Evolutionary conservation across 2,329 filamentous ascomycete species (phyloP), one percentile per base, ranked within the genome.

Genomic region (Plenodomus tracheiphilus): DNA sequence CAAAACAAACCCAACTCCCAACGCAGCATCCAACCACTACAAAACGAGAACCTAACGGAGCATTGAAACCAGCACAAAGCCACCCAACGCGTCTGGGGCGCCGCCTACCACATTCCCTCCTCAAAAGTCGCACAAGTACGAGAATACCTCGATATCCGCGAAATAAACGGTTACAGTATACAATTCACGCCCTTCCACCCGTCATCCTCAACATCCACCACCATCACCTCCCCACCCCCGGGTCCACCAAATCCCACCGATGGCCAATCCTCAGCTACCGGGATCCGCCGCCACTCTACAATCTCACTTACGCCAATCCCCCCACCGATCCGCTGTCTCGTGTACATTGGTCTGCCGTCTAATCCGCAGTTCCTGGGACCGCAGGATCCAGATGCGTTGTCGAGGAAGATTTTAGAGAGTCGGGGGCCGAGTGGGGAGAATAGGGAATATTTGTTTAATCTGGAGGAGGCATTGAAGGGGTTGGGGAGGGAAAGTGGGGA

Each of bases 131-230:
- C 85, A 51, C 87, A 93, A 75, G 93, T 97, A 3, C 87, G 89
- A 60, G 82, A 86, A 49, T 97, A 97, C 71, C 88, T 99, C 40
- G 92, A 97, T 73, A 93, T 97, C 58, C 87, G 94, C 39, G 94
- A 99, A 74, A 96, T 97, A 68, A 96, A 97, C 75, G 94, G 94
- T 20, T 99, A 99, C 75, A 89, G 86, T 45, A 95, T 96, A 59
- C 92, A 97, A 74, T 90, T 91, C 72, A 90, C 91, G 21, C 85
- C 88, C 0, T 97, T 97, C 71, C 79, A 92, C 62, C 85, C 87
- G 6, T 79, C 82, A 3, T 56, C 71, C 38, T 47, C 40, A 30
- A 45, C 60, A 15, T 43, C 39, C 19, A 45, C 59, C 4, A 61
- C 62, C 16, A 53, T 21, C 18, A 62, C 47, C 22, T 42, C 56